phyloP scores from a whole-genome alignment of 257 asterid genomes.

The Jacaranda mimosifolia region DNA sequence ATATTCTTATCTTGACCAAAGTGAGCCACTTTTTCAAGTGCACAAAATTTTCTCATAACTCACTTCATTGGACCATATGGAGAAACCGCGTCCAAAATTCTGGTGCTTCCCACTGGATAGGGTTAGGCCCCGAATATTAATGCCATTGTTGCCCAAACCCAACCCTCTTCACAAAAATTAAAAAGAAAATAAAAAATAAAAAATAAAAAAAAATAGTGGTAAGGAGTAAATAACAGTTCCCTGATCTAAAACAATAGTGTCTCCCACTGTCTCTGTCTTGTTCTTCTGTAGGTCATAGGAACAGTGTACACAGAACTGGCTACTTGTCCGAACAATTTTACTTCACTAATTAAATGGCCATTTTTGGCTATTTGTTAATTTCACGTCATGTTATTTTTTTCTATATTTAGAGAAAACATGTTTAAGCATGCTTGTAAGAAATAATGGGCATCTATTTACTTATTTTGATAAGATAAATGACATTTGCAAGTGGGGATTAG shows the following conservation, averaged over 20 bases:
- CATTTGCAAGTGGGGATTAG: not conserved
- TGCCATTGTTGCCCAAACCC: not conserved
- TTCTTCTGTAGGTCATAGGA: conserved; percentile 34
- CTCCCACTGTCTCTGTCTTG: conserved; percentile 30
- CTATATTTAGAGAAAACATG: not conserved
- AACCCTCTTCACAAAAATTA: not conserved
- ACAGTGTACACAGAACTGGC: conserved; percentile 23
- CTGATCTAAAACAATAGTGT: conserved; percentile 36
- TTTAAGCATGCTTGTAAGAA: not conserved
- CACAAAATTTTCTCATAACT: not conserved
- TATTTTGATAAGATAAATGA: not conserved
- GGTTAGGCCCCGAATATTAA: not conserved
- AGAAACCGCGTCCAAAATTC: not conserved
- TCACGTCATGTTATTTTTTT: not conserved
- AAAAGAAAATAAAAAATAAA: not conserved
- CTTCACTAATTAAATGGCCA: not conserved
- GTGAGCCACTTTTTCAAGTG: not conserved
- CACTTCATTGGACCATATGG: not conserved
- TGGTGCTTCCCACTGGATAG: not conserved
- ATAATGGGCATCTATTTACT: not conserved
- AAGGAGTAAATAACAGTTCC: conserved; percentile 33
- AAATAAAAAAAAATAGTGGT: conserved; percentile 28
- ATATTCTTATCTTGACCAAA: not conserved
- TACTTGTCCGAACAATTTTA: not conserved
- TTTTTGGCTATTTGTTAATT: not conserved